A percentile compares a stretch with the other conserved stretches of the same genome.
These are phyloP conservation scores for Eimeria praecox DNA, from an alignment of 169 alveolate species.

Conservation along the genomic window DNA sequence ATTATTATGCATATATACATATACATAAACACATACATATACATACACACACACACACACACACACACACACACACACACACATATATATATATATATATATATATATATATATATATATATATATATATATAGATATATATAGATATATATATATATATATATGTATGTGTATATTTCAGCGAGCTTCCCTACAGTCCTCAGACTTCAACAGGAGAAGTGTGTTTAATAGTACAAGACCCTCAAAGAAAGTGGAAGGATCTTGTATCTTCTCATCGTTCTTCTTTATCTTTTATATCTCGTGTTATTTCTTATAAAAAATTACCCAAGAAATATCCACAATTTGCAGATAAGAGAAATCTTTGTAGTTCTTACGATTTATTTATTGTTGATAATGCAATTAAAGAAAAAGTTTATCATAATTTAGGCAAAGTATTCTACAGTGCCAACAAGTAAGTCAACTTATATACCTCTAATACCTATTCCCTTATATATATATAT, in stretches of 20 bases:
- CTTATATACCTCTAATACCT: too few species aligned
- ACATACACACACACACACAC: too few species aligned
- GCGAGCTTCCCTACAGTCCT: slow-evolving; percentile 80
- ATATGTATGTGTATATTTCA: slow-evolving; percentile 15
- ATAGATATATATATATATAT: not conserved
- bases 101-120: not conserved
- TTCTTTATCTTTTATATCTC: slow-evolving; percentile 48
- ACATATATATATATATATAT: not conserved
- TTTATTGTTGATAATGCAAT: slow-evolving; percentile 83
- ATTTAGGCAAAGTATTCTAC: slow-evolving; percentile 83
- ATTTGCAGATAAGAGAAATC: slow-evolving; percentile 80
- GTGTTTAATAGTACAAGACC: slow-evolving; percentile 86
- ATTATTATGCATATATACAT: too few species aligned
- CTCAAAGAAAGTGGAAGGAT: slow-evolving; percentile 88
- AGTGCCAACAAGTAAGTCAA: slow-evolving; percentile 83
- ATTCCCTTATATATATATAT: not conserved
- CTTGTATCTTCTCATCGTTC: slow-evolving; percentile 30
- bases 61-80: too few species aligned
- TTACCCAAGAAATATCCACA: slow-evolving; percentile 84
- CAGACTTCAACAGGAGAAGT: slow-evolving; percentile 32
- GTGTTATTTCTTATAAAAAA: slow-evolving; percentile 83
- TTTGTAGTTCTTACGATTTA: slow-evolving; percentile 84
- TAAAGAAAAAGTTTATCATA: slow-evolving; percentile 80
- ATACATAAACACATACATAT: not conserved
- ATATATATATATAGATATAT: too few species aligned